These are phyloP conservation scores for Eucommia ulmoides DNA, from an alignment of 257 asterid genomes.

Conservation along the genomic window DNA sequence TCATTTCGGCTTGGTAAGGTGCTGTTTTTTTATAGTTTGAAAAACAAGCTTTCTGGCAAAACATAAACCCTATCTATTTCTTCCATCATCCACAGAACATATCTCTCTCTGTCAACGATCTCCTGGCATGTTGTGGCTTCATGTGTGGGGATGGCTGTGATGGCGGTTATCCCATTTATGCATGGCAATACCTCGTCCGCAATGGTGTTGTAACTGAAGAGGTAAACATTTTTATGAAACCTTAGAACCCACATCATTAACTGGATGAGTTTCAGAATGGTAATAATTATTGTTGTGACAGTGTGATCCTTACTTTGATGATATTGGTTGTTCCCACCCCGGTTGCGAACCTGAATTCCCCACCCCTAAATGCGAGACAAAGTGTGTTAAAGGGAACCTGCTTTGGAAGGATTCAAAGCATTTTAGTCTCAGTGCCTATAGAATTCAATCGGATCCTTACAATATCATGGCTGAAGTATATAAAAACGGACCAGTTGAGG, in stretches of 20 bases:
- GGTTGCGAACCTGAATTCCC: conserved; percentile 92
- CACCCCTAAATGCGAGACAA: conserved; percentile 63
- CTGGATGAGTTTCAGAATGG: too few relatives aligned
- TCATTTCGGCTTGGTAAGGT: conserved; percentile 45
- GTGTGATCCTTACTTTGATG: conserved; percentile 98
- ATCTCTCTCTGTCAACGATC: conserved; percentile 86
- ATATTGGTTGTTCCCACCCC: conserved; percentile 84
- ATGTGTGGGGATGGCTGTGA: conserved; percentile 95
- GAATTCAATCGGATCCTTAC: conserved; percentile 50
- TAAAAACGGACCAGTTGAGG: conserved; percentile 89
- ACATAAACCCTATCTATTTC: neutral
- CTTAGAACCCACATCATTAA: too few relatives aligned
- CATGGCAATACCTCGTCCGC: conserved; percentile 74
- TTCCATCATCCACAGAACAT: conserved; percentile 33
- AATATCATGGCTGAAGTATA: conserved; percentile 80
- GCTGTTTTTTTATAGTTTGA: conserved; percentile 4
- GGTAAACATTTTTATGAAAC: too few relatives aligned
- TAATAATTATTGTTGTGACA: conserved; percentile 32
- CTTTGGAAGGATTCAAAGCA: conserved; percentile 73
- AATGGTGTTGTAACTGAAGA: conserved; percentile 88
- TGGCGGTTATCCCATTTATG: conserved; percentile 82
- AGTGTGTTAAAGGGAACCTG: conserved; percentile 55
- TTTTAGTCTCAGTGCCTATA: conserved; percentile 46
- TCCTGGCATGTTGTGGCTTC: conserved; percentile 85
- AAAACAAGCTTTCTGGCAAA: neutral